A percentile compares a stretch with the other conserved stretches of the same genome.
phyloP scores from a whole-genome alignment of 768 basidiomycete genomes.

The Amanita jacksonii region DNA sequence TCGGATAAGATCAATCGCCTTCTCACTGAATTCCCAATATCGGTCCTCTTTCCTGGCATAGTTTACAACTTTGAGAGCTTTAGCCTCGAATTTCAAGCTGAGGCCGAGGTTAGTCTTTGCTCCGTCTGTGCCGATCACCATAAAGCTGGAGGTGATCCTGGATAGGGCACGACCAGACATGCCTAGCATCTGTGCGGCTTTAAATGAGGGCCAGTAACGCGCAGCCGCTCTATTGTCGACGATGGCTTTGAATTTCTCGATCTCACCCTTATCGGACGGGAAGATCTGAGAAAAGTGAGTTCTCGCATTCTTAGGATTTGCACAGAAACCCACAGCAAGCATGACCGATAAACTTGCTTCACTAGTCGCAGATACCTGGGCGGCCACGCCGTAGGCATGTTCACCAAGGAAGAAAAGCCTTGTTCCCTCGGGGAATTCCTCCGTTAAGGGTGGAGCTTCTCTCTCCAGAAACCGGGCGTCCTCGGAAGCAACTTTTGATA shows the following conservation, averaged over 20 bases:
- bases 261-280: constrained; percentile 74
- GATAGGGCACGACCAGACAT: constrained; percentile 76
- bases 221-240: constrained; percentile 44
- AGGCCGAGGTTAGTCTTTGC: constrained; percentile 87
- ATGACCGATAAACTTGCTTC: constrained; percentile 68
- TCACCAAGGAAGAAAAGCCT: constrained; percentile 96
- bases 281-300: constrained; percentile 53
- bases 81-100: constrained; percentile 93
- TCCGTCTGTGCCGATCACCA: constrained; percentile 70
- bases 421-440: constrained; percentile 85
- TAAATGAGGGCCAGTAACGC: constrained; percentile 72
- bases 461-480: constrained; percentile 83
- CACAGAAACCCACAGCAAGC: constrained; percentile 55
- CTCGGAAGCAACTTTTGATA: constrained; percentile 74
- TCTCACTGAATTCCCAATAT: constrained; percentile 91
- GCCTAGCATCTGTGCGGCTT: constrained; percentile 60
- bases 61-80: constrained; percentile 85
- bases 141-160: constrained; percentile 87
- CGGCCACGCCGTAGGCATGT: constrained; percentile 92
- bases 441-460: constrained; percentile 68
- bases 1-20: constrained; percentile 67
- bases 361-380: constrained; percentile 71
- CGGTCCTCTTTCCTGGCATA: constrained; percentile 80
- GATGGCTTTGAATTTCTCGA: constrained; percentile 63
- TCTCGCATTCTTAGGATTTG: neutral